Conservation (phyloP, 345 rosid species). For the Isatis tinctoria region DNA sequence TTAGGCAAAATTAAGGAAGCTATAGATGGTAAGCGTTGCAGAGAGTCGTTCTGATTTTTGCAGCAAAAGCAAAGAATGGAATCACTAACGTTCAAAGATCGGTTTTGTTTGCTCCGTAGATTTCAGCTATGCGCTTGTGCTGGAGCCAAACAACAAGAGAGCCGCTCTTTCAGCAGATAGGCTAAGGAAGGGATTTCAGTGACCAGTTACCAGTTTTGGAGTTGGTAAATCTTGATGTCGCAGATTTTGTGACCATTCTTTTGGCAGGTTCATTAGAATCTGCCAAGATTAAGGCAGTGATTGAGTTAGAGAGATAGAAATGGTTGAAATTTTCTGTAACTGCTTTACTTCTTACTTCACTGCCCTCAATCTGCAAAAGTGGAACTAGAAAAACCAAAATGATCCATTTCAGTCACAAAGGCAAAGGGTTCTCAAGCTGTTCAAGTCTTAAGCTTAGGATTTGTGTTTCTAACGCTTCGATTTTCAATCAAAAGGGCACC, state of each 20-base stretch:
- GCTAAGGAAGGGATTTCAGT: constrained; percentile 52
- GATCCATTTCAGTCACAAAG: too few relatives aligned
- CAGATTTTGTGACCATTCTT: neutral
- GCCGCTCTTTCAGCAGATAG: constrained; percentile 67
- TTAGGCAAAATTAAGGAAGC: constrained; percentile 74
- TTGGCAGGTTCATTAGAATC: neutral
- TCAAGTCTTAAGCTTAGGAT: too few relatives aligned
- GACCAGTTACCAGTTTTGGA: neutral
- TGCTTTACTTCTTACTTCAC: too few relatives aligned
- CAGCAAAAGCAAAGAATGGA: neutral
- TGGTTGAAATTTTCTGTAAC: too few relatives aligned
- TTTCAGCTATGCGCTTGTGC: constrained; percentile 69
- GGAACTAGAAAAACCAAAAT: too few relatives aligned
- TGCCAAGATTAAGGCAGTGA: neutral
- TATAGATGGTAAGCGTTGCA: constrained; percentile 54
- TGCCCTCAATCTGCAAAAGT: too few relatives aligned
- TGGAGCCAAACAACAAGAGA: constrained; percentile 91
- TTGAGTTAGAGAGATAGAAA: too few relatives aligned
- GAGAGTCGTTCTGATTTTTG: neutral
- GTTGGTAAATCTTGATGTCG: neutral
- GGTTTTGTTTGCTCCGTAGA: constrained; percentile 42
- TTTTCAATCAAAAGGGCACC: too few relatives aligned
- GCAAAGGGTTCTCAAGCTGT: too few relatives aligned
- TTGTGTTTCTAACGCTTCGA: too few relatives aligned
- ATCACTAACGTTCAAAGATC: neutral